These are phyloP conservation scores for Urostyla sp. DNA, from an alignment of 73 alveolate genomes.

Conservation along the genomic window DNA sequence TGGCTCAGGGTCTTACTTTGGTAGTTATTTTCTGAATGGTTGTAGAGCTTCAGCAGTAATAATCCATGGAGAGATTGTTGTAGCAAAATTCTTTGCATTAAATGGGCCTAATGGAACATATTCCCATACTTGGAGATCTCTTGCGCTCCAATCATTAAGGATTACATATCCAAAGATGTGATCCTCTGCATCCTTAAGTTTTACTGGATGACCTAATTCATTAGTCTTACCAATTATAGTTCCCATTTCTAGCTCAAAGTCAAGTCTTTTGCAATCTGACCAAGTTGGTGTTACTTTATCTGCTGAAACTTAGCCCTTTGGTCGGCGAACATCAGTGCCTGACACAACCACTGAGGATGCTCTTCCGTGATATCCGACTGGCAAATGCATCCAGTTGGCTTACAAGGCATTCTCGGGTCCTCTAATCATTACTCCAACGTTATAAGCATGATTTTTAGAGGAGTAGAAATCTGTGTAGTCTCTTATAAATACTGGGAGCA, in stretches of 20 bases:
- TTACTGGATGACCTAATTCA: conserved; percentile 75
- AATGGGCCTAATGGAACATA: conserved; percentile 95
- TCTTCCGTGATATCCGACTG: conserved; percentile 99
- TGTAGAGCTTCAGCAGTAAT: conserved; percentile 93
- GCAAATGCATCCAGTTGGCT: conserved; percentile 96
- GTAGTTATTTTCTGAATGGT: conserved; percentile 81
- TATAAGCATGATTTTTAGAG: conserved; percentile 93
- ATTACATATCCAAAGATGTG: conserved; percentile 89
- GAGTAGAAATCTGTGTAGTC: conserved; percentile 98
- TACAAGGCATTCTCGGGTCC: conserved; percentile 94
- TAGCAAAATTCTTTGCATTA: conserved; percentile 88
- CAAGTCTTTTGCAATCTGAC: conserved; percentile 92
- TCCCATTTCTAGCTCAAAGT: conserved; percentile 96
- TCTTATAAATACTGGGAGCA: conserved; percentile 91
- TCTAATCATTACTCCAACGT: conserved; percentile 92
- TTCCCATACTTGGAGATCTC: conserved; percentile 95
- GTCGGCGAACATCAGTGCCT: conserved; percentile 83
- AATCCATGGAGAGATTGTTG: conserved; percentile 95
- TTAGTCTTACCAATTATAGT: conserved; percentile 88
- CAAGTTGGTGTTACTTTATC: conserved; percentile 81
- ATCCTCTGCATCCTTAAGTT: conserved; percentile 73
- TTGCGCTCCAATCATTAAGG: conserved; percentile 97
- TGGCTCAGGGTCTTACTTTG: conserved; percentile 93
- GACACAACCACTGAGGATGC: conserved; percentile 87
- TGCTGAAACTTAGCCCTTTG: conserved; percentile 86